Evolutionary conservation across 352 stramenopile species (phyloP), one percentile per base, ranked within the genome.

Genomic region (Thraustotheca clavata): DNA sequence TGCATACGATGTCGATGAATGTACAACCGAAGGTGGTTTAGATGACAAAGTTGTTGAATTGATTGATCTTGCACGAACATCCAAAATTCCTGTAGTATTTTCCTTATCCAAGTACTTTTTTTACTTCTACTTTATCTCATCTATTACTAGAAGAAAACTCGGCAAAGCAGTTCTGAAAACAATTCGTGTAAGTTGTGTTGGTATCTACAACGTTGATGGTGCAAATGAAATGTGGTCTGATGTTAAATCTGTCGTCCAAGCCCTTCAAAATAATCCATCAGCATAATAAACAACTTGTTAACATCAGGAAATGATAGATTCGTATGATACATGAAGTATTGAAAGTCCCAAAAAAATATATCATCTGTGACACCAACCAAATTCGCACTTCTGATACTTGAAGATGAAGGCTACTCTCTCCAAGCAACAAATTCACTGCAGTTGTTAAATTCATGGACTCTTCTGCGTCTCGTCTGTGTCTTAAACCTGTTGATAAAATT

Each of bases 191-290:
- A 96, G 89, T 62, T 96, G 95, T 36, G 80, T 98, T 16, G 96
- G 91, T 11, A 76, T 99, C 2, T 97, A 98, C 77, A 97, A 89
- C 35, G 77, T 93, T 16, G 91, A 98, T 50, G 95, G 95, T n/a
- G 96, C 92, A 1, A 85, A 97, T 62, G 88, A 97, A 11, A 66
- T 94, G n/a, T 94, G 57, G 57, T 20, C 12, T n/a, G 38, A 54
- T 7, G 7, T 65, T 24, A 54, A 54, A 35, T 62, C 27, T 26
- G 62, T 40, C 24, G 57, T 54, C 4, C 32, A 29, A 20, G 20
- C 57, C 12, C 38, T 65, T 8, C 57, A 65, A n/a, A n/a, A n/a
- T n/a, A n/a, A n/a, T n/a, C n/a, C n/a, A n/a, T n/a, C n/a, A n/a
- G n/a, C n/a, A n/a, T n/a, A n/a, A n/a, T n/a, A n/a, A n/a, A n/a